Evolutionary conservation across 2,329 filamentous ascomycete species (phyloP).

Genomic region (Colletotrichum sp.): DNA sequence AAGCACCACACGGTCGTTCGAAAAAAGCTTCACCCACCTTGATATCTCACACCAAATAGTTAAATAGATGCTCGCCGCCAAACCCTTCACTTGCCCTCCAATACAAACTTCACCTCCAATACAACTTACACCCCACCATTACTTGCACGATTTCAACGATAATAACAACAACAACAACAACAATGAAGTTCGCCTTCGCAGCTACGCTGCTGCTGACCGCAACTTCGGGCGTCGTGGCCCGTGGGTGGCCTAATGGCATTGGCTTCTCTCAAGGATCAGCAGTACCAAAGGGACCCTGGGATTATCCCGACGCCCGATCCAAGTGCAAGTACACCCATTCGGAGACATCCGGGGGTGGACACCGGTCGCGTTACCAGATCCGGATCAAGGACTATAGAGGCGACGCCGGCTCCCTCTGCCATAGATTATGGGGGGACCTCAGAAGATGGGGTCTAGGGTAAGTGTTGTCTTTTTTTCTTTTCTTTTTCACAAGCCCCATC

Average conservation of each 20-base stretch:
- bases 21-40: background rate
- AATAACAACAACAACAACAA: background rate
- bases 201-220: background rate
- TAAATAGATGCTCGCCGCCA: background rate
- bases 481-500: background rate
- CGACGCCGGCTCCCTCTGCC: background rate
- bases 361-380: background rate
- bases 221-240: background rate
- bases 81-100: background rate
- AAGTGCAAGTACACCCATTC: background rate
- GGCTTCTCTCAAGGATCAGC: background rate
- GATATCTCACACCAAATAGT: background rate
- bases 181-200: background rate
- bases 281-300: background rate
- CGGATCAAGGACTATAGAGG: background rate
- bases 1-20: background rate
- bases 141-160: background rate
- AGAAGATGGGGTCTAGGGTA: background rate
- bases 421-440: background rate
- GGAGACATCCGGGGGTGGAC: background rate
- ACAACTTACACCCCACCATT: background rate
- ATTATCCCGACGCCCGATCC: background rate
- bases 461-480: background rate
- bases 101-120: background rate
- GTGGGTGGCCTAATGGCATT: background rate